Base-by-base conservation (phyloP, 2,329 filamentous ascomycete genomes). In the Pestalotiopsis sp. region DNA sequence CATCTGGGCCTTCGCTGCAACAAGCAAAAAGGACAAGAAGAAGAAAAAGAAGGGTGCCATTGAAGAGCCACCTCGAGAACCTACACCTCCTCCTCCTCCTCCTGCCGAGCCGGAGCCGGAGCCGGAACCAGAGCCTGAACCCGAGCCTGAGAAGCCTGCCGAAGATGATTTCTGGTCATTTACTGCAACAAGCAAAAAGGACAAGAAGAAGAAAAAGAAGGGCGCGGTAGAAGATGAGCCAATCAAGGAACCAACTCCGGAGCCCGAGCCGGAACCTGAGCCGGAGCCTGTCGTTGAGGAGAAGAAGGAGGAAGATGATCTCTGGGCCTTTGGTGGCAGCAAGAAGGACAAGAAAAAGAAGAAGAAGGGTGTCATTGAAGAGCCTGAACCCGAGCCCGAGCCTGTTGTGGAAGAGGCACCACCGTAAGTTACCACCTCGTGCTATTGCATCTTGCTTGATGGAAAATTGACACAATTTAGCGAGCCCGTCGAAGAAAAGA, bases 291-390 rank as follows among this genome's bases (percentile, higher is more conserved):
- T 75, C 23, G 68, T 70, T 45, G 71, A 79, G 77, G 65, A 67
- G 57, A 67, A 67, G 65, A 45, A 27, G 69, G 78, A 75, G 66
- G 78, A 76, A 66, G 79, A 79, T n/a, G 79, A 82, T 68, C 74
- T 76, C 58, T 79, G 75, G 76, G 75, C 73, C 27, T 81, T 78
- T 77, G 77, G 73, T 14, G 70, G 72, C 3, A 73, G 76, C 14
- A 73, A 72, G 25, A 78, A 77, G 64, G 78, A 79, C 57, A 75
- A 76, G 68, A 78, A 76, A 67, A 73, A 75, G 67, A 82, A 83
- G 72, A 83, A 82, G 70, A 81, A 81, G 68, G 81, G 76, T 7
- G 68, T 68, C 25, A 31, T 69, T 13, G 71, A 72, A 36, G 70
- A 72, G 41, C 70, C 70, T 20, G 67, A 71, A 41, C 68, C 70